Evolutionary conservation across 352 stramenopile species (phyloP).

Genomic region (Phytopythium oedochilum): DNA sequence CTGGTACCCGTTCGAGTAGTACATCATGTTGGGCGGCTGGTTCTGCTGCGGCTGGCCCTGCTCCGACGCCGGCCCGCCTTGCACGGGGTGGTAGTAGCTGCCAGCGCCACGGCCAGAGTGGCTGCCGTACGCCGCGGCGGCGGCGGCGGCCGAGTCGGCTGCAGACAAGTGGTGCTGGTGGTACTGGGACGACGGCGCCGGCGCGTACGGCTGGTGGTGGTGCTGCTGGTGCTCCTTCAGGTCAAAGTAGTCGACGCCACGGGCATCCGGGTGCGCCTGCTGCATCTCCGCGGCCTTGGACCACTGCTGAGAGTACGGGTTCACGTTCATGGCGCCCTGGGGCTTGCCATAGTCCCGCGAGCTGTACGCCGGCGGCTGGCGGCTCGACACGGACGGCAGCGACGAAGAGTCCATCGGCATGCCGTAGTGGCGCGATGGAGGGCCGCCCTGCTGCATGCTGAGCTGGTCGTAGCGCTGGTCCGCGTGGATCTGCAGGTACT

Average conservation of each 20-base stretch:
- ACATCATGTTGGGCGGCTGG: constrained; percentile 53
- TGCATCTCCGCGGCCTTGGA: constrained; percentile 42
- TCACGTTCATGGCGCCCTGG: constrained; percentile 16
- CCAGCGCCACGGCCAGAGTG: constrained; percentile 22
- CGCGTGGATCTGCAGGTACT: constrained; percentile 70
- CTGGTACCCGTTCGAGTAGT: constrained; percentile 63
- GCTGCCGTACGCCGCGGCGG: constrained; percentile 30
- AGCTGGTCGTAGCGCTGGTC: constrained; percentile 80
- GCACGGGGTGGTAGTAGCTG: constrained; percentile 50
- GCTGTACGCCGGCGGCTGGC: constrained; percentile 21
- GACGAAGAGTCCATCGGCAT: constrained; percentile 33
- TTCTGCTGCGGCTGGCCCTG: constrained; percentile 17
- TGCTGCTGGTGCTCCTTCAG: constrained; percentile 59
- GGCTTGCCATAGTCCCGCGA: constrained; percentile 37
- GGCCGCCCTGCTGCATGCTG: constrained; percentile 27
- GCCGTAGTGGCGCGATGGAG: constrained; percentile 49
- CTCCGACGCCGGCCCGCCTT: constrained; percentile 21
- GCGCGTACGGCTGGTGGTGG: constrained; percentile 47
- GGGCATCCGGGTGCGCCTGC: constrained; percentile 27
- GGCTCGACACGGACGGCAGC: constrained; percentile 43
- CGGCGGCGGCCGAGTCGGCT: constrained; percentile 39
- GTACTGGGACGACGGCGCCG: constrained; percentile 43
- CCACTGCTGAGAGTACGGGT: constrained; percentile 64
- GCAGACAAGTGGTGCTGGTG: constrained; percentile 67
- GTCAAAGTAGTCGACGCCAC: constrained; percentile 66